phyloP scores from a whole-genome alignment of 768 basidiomycete species.

The Tricholomella constricta region DNA sequence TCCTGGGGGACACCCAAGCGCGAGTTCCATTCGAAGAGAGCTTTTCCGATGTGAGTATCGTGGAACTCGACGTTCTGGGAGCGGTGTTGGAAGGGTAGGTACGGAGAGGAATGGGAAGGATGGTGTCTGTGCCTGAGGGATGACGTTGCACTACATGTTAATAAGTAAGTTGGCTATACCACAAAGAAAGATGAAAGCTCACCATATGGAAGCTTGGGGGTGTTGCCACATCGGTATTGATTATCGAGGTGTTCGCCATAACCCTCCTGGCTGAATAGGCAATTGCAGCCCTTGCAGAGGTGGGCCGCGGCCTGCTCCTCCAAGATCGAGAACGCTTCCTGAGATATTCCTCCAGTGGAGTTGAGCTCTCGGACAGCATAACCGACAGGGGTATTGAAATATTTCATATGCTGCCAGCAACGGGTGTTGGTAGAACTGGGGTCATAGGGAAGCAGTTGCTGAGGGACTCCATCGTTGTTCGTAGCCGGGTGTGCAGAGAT shows the following conservation, averaged over 20 bases:
- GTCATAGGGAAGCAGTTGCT: not conserved
- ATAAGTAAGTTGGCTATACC: no score
- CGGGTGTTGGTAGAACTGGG: not conserved
- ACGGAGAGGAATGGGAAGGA: no score
- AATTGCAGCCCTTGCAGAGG: not conserved
- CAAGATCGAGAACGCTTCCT: not conserved
- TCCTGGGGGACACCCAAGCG: slow-evolving; percentile 13
- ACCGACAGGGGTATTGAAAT: not conserved
- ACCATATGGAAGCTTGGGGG: not conserved
- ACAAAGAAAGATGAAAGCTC: not conserved
- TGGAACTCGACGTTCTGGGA: no score
- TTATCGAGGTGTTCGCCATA: not conserved
- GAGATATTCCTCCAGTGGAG: not conserved
- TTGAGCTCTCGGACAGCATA: not conserved
- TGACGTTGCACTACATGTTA: no score
- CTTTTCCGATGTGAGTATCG: slow-evolving; percentile 7
- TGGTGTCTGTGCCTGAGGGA: no score
- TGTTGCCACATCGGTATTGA: not conserved
- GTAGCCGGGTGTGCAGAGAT: not conserved
- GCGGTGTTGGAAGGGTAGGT: no score
- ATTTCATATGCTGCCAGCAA: not conserved
- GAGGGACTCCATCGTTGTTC: not conserved
- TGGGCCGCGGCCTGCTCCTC: not conserved
- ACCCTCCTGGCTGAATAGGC: not conserved
- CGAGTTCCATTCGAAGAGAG: slow-evolving; percentile 19